Percentiles rank a stretch among this genome's conserved stretches.
Conservation (phyloP, 2,329 filamentous ascomycete species). For the Aspergillus niger region DNA sequence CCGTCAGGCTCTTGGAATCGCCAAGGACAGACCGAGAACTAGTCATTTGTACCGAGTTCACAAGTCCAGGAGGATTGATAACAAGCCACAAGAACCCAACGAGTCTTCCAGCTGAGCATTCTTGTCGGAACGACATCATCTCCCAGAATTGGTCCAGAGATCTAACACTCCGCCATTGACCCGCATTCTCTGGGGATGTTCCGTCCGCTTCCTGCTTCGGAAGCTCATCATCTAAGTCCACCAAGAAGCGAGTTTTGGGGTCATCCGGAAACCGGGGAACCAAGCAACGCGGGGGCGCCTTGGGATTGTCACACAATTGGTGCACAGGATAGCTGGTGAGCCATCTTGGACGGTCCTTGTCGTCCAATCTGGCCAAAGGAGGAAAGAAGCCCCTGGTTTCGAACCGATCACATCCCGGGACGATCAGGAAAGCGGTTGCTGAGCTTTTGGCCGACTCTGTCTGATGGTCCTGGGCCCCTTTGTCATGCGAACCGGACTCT, state of each 20-base stretch:
- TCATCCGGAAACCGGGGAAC: slow-evolving; percentile 94
- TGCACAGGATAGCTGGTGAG: slow-evolving; percentile 69
- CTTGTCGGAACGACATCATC: slow-evolving; percentile 94
- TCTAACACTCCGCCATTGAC: slow-evolving; percentile 80
- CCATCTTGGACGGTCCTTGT: slow-evolving; percentile 46
- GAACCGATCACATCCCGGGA: slow-evolving; percentile 81
- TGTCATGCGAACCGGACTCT: slow-evolving; percentile 43
- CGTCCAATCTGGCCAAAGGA: slow-evolving; percentile 43
- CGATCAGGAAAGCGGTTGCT: slow-evolving; percentile 77
- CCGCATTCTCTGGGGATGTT: slow-evolving; percentile 51
- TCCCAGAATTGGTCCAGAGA: slow-evolving; percentile 96
- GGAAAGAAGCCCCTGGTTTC: slow-evolving; percentile 83
- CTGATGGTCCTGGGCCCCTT: slow-evolving; percentile 30
- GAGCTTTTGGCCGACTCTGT: slow-evolving; percentile 37
- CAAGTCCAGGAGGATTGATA: slow-evolving; percentile 62
- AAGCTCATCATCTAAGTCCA: slow-evolving; percentile 84
- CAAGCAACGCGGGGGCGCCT: slow-evolving; percentile 76
- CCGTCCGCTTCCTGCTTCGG: slow-evolving; percentile 39
- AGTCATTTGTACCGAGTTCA: slow-evolving; percentile 39
- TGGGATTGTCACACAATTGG: slow-evolving; percentile 68
- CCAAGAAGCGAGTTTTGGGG: slow-evolving; percentile 85
- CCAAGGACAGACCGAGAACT: slow-evolving; percentile 24
- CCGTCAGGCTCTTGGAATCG: slow-evolving; percentile 6
- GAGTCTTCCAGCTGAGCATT: slow-evolving; percentile 87
- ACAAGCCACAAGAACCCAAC: slow-evolving; percentile 96